Evolutionary conservation across 2,329 filamentous ascomycete genomes (phyloP).

Genomic region (Ramichloridium luteum): DNA sequence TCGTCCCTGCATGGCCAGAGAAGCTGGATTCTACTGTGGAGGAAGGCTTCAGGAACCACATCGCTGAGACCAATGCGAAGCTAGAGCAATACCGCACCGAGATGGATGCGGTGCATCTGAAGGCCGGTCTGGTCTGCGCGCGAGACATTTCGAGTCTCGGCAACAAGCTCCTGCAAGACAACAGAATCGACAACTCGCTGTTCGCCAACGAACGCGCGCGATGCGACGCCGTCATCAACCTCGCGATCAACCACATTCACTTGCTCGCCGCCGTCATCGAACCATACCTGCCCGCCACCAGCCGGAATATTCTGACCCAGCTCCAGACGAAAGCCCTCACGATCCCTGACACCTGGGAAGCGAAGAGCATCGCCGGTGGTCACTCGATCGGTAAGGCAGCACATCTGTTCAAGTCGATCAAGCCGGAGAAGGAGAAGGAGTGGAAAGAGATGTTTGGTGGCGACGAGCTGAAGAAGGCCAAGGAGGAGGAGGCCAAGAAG

Average conservation of each 20-base stretch:
- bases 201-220: constrained; percentile 47
- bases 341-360: constrained; percentile 47
- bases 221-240: constrained; percentile 54
- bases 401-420: constrained; percentile 74
- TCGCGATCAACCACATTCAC: constrained; percentile 74
- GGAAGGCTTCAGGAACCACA: constrained; percentile 27
- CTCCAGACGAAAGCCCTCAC: constrained; percentile 39
- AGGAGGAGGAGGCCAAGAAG: constrained; percentile 52
- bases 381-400: constrained; percentile 72
- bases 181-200: constrained; percentile 49
- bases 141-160: constrained; percentile 54
- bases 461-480: constrained; percentile 54
- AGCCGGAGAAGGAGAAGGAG: constrained; percentile 66
- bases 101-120: constrained; percentile 60
- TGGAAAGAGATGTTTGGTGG: constrained; percentile 69
- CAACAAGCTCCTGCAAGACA: constrained; percentile 48
- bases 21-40: constrained; percentile 36
- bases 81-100: constrained; percentile 56
- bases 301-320: constrained; percentile 64
- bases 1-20: constrained; percentile 40
- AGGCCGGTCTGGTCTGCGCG: constrained; percentile 51
- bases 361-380: constrained; percentile 48
- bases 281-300: constrained; percentile 76
- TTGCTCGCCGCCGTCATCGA: constrained; percentile 66
- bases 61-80: constrained; percentile 52